phyloP scores from a whole-genome alignment of 225 moss, liverwort and hornwort genomes.

The Sphagnum tenellum region DNA sequence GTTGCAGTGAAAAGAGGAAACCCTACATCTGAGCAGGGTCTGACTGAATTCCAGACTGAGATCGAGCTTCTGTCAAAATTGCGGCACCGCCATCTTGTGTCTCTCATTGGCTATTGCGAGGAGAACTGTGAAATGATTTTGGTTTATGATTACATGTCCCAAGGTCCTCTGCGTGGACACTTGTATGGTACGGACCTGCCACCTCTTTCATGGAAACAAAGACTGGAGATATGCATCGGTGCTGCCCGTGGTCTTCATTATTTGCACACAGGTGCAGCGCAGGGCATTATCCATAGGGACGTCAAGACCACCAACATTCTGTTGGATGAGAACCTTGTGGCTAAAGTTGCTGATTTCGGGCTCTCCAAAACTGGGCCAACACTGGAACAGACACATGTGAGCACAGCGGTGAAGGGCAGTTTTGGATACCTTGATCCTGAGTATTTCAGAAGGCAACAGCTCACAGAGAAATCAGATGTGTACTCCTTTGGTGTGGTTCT shows the following conservation, averaged over 20 bases:
- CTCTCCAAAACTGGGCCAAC: constrained; percentile 83
- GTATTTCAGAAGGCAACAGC: constrained; percentile 82
- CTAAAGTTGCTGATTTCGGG: constrained; percentile 60
- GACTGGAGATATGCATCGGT: constrained; percentile 46
- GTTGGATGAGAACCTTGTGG: constrained; percentile 45
- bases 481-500: constrained; percentile 91
- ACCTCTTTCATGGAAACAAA: constrained; percentile 39
- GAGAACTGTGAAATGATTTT: constrained; percentile 55
- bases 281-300: constrained; percentile 54
- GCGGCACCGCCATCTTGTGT: constrained; percentile 38
- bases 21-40: constrained; percentile 30
- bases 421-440: constrained; percentile 91
- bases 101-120: constrained; percentile 44
- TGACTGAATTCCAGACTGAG: constrained; percentile 46
- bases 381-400: constrained; percentile 83
- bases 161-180: constrained; percentile 39
- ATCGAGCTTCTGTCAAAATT: constrained; percentile 42
- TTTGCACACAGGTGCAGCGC: constrained; percentile 44
- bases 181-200: constrained; percentile 57
- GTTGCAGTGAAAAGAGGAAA: constrained; percentile 48
- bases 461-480: constrained; percentile 88
- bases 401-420: constrained; percentile 89
- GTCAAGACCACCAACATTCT: constrained; percentile 62
- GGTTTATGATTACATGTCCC: constrained; percentile 44
- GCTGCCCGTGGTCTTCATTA: constrained; percentile 49